Percentiles rank a stretch among this genome's conserved stretches.
phyloP scores from a whole-genome alignment of 2,329 filamentous ascomycete species.

The Microdochium bolleyi region DNA sequence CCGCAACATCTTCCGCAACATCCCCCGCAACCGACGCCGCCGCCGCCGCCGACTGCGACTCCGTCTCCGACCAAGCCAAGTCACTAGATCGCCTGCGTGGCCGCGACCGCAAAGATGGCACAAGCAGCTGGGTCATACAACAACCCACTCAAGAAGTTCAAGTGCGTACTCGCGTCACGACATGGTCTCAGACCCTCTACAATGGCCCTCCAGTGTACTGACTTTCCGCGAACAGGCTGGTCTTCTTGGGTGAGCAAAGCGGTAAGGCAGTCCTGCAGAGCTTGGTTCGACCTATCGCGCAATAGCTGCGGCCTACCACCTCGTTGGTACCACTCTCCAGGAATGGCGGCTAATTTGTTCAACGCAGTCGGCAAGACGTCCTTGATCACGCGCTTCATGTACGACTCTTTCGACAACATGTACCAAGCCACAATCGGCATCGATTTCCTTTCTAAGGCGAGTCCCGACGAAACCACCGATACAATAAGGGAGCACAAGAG shows the following conservation, averaged over 20 bases:
- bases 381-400: slow-evolving; percentile 98
- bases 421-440: slow-evolving; percentile 99
- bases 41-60: slow-evolving; percentile 2
- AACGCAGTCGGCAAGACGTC: slow-evolving; percentile 90
- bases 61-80: slow-evolving; percentile 1
- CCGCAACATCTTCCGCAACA: neutral
- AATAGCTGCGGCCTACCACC: neutral
- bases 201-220: neutral
- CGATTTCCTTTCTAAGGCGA: slow-evolving; percentile 91
- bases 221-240: slow-evolving; percentile 54
- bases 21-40: slow-evolving; percentile 3
- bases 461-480: neutral
- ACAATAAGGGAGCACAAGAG: neutral
- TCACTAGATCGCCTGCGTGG: slow-evolving; percentile 8
- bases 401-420: slow-evolving; percentile 99
- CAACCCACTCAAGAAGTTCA: slow-evolving; percentile 99
- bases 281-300: neutral
- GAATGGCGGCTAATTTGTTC: neutral
- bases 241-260: slow-evolving; percentile 97
- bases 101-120: slow-evolving; percentile 57
- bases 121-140: slow-evolving; percentile 82
- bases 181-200: slow-evolving; percentile 7
- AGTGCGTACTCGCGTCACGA: slow-evolving; percentile 45
- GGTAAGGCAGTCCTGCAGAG: slow-evolving; percentile 50
- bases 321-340: neutral